Conservation (phyloP, 805 yeast species). For the Pichia manshurica region DNA sequence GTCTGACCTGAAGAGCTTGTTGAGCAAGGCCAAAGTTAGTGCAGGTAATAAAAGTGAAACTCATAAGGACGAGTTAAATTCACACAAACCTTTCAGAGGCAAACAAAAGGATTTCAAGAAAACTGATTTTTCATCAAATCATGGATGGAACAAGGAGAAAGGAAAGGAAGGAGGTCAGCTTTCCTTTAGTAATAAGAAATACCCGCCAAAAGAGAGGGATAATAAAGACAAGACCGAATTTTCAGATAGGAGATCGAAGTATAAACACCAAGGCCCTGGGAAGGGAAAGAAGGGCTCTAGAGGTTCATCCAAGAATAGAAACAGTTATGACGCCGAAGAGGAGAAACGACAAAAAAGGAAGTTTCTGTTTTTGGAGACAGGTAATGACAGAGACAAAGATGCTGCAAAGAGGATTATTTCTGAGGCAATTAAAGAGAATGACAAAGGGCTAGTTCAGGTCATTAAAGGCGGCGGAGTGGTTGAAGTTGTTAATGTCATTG, state of each 20-base stretch:
- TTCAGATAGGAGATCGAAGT: not conserved
- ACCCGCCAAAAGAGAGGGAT: too few species aligned
- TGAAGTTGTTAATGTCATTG: conserved; percentile 13
- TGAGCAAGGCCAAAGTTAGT: not conserved
- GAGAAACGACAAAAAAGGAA: not conserved
- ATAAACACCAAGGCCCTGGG: conserved; percentile 26
- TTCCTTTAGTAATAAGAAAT: too few species aligned
- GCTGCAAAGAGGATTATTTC: conserved; percentile 22
- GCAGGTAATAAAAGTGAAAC: too few species aligned
- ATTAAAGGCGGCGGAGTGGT: conserved; percentile 16
- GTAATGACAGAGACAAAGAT: conserved; percentile 26
- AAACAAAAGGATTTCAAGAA: too few species aligned
- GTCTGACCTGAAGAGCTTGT: conserved; percentile 4
- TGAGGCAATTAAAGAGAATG: conserved; percentile 15
- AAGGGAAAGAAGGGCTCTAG: not conserved
- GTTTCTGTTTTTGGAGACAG: conserved; percentile 15
- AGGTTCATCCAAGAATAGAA: not conserved
- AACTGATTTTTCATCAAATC: too few species aligned
- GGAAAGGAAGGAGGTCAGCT: too few species aligned
- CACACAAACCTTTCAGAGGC: too few species aligned
- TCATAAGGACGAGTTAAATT: too few species aligned
- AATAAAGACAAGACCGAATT: too few species aligned
- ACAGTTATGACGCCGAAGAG: not conserved
- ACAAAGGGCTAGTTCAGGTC: conserved; percentile 19
- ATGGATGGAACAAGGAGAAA: too few species aligned